These are phyloP conservation scores for Chrysanthemum makinoi DNA, from an alignment of 129 eudicot species.

Conservation along the genomic window DNA sequence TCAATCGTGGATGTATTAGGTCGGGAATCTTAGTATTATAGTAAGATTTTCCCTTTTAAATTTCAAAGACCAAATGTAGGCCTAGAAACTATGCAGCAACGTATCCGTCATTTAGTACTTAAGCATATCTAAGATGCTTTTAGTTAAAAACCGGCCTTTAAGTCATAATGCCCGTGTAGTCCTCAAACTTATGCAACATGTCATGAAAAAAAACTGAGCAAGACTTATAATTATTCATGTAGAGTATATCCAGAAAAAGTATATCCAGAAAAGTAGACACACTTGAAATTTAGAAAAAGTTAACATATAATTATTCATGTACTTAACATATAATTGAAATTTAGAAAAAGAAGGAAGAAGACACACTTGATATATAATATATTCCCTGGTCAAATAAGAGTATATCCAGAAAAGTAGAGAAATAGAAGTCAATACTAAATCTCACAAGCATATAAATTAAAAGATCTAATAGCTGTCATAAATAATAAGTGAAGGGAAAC, in stretches of 20 bases:
- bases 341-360: not conserved
- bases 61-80: too few species aligned
- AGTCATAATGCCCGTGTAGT: too few species aligned
- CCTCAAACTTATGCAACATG: too few species aligned
- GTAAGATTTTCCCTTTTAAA: not conserved
- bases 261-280: too few species aligned
- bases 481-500: constrained; percentile 7
- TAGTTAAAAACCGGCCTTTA: too few species aligned
- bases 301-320: not conserved
- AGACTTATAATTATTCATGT: not conserved
- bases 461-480: constrained; percentile 25
- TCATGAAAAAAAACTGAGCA: too few species aligned
- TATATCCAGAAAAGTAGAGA: constrained; percentile 4
- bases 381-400: too few species aligned
- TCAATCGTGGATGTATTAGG: not conserved
- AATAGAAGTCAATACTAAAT: constrained; percentile 23
- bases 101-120: too few species aligned
- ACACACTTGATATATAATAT: not conserved
- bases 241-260: too few species aligned
- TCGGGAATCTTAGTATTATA: not conserved
- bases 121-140: too few species aligned
- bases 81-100: too few species aligned
- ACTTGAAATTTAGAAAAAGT: too few species aligned
- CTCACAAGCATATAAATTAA: not conserved
- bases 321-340: not conserved